Percentiles rank a stretch among this genome's conserved stretches.
Evolutionary conservation across 2,329 filamentous ascomycete genomes (phyloP).

Genomic region (Claviceps pazoutovae): DNA sequence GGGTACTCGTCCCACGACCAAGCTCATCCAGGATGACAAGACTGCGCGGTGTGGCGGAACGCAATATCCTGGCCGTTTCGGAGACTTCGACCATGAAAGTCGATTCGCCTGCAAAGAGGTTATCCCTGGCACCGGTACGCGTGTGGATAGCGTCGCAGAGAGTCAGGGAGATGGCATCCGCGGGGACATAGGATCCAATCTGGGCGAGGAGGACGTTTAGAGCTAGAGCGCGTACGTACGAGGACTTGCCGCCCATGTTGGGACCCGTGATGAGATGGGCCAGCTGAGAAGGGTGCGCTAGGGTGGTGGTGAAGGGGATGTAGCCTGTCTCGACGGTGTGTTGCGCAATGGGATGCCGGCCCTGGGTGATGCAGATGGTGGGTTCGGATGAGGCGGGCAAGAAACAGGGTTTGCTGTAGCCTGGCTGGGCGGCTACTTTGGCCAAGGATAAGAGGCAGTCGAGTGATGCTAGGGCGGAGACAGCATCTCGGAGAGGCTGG

Average conservation of each 20-base stretch:
- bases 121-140: constrained; percentile 90
- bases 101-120: constrained; percentile 84
- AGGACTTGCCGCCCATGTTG: constrained; percentile 99
- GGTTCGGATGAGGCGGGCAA: constrained; percentile 44
- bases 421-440: constrained; percentile 69
- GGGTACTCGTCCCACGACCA: constrained; percentile 82
- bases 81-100: constrained; percentile 98
- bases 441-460: constrained; percentile 85
- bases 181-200: constrained; percentile 87
- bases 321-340: constrained; percentile 74
- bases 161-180: constrained; percentile 57
- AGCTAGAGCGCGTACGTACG: constrained; percentile 84
- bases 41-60: constrained; percentile 69
- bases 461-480: constrained; percentile 71
- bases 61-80: constrained; percentile 83
- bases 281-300: constrained; percentile 51
- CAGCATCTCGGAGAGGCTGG: constrained; percentile 75
- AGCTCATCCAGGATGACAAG: constrained; percentile 92
- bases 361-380: constrained; percentile 47
- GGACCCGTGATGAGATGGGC: constrained; percentile 87
- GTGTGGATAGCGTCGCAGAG: constrained; percentile 87
- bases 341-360: constrained; percentile 92
- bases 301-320: constrained; percentile 74
- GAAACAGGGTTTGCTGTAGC: constrained; percentile 68
- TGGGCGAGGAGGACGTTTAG: constrained; percentile 90